phyloP scores from a whole-genome alignment of 768 basidiomycete genomes.

The Galerina sulciceps region DNA sequence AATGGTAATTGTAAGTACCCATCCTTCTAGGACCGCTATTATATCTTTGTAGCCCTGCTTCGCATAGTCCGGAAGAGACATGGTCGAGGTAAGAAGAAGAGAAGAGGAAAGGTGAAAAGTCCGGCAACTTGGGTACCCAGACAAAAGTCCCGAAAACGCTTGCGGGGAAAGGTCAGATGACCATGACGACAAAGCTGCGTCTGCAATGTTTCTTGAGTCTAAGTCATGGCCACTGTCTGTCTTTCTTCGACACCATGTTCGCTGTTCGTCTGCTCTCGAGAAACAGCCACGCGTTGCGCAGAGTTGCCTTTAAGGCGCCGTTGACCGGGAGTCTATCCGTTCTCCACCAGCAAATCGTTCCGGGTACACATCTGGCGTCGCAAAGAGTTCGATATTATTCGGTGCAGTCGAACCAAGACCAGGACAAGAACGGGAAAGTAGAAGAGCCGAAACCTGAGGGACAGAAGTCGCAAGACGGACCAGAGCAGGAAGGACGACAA shows the following conservation, averaged over 20 bases:
- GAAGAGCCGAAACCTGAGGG: not conserved
- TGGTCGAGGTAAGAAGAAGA: slow-evolving; percentile 8
- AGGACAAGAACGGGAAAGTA: not conserved
- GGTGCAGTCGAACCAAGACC: not conserved
- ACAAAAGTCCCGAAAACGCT: not conserved
- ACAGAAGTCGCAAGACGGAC: not conserved
- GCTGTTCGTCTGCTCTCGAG: not conserved
- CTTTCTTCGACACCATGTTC: not conserved
- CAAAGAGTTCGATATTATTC: not conserved
- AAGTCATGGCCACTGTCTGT: not conserved
- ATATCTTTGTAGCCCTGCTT: slow-evolving; percentile 46
- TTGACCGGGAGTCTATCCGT: not conserved
- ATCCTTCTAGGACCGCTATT: slow-evolving; percentile 43
- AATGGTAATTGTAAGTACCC: slow-evolving; percentile 46
- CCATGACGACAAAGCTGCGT: not conserved
- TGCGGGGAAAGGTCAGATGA: not conserved
- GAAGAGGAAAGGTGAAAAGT: not conserved
- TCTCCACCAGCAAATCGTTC: not conserved
- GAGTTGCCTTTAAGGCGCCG: not conserved
- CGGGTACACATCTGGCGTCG: not conserved
- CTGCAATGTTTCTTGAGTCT: not conserved
- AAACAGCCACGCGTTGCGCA: not conserved
- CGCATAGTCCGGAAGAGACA: slow-evolving; percentile 38
- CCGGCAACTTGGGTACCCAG: not conserved
- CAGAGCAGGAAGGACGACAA: not conserved